Evolutionary conservation across 1,139 yeast species (phyloP).

Genomic region (Kodamaea alishanica): DNA sequence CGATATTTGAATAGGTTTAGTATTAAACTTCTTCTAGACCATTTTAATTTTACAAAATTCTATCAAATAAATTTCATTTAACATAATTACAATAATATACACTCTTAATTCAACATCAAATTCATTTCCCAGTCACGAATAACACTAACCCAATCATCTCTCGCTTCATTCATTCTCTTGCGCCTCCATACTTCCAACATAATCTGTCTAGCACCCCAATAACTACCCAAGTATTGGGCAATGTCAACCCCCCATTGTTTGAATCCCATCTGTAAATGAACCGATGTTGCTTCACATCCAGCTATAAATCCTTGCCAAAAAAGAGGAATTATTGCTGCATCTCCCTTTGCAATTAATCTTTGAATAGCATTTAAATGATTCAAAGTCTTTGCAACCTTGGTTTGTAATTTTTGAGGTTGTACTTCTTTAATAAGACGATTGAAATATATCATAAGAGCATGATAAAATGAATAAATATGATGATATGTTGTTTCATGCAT

Average conservation of each 20-base stretch:
- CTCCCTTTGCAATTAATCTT: constrained; percentile 48
- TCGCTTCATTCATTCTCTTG: constrained; percentile 52
- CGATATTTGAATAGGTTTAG: too few relatives aligned
- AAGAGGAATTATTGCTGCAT: constrained; percentile 66
- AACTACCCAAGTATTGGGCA: constrained; percentile 73
- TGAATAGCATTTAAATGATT: constrained; percentile 65
- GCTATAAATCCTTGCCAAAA: constrained; percentile 91
- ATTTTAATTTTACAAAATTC: constrained; percentile 1
- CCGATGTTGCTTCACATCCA: constrained; percentile 73
- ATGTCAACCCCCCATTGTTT: constrained; percentile 80
- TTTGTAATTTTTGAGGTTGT: constrained; percentile 51
- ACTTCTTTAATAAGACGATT: constrained; percentile 60
- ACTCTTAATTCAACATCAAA: constrained; percentile 56
- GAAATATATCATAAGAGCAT: constrained; percentile 72
- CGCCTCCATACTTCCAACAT: constrained; percentile 87
- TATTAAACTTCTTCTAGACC: background rate
- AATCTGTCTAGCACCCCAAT: constrained; percentile 82
- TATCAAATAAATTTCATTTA: background rate
- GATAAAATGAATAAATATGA: constrained; percentile 76
- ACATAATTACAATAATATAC: background rate
- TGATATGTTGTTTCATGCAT: constrained; percentile 76
- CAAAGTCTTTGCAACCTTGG: constrained; percentile 58
- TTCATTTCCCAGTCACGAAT: constrained; percentile 83
- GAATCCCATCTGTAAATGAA: constrained; percentile 59
- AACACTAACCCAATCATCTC: constrained; percentile 76